phyloP scores from a whole-genome alignment of 768 basidiomycete species.

The Cystofilobasidium macerans region DNA sequence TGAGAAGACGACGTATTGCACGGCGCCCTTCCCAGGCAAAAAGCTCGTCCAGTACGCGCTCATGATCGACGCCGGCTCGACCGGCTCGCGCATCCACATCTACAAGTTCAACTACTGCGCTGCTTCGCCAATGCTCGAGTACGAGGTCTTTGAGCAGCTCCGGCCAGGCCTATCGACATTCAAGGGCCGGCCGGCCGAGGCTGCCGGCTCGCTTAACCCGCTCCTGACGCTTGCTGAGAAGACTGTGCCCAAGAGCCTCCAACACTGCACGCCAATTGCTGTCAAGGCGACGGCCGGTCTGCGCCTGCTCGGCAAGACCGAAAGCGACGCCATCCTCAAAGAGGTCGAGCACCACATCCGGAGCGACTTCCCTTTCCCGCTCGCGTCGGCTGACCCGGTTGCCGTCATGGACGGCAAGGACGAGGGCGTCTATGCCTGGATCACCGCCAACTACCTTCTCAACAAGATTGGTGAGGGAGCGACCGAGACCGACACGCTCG shows the following conservation, averaged over 20 bases:
- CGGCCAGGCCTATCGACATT: constrained; percentile 66
- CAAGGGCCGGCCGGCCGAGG: constrained; percentile 49
- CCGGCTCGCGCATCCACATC: constrained; percentile 90
- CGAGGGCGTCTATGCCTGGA: constrained; percentile 96
- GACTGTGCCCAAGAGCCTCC: constrained; percentile 59
- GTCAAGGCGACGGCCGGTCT: constrained; percentile 90
- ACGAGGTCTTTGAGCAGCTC: constrained; percentile 78
- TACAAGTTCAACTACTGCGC: constrained; percentile 96
- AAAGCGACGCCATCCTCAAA: constrained; percentile 60
- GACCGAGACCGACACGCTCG: constrained; percentile 53
- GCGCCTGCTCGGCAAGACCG: constrained; percentile 52
- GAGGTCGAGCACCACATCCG: constrained; percentile 57
- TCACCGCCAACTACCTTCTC: constrained; percentile 88
- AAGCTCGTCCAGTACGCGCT: constrained; percentile 78
- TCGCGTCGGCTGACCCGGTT: constrained; percentile 55
- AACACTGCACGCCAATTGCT: constrained; percentile 68
- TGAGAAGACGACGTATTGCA: constrained; percentile 61
- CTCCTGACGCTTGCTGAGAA: constrained; percentile 68
- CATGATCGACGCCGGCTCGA: constrained; percentile 97
- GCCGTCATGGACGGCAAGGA: constrained; percentile 90
- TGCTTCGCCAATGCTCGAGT: constrained; percentile 66
- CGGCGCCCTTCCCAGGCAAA: constrained; percentile 44
- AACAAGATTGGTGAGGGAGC: constrained; percentile 53
- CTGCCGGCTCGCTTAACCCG: constrained; percentile 65
- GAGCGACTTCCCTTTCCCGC: constrained; percentile 55